Evolutionary conservation across 352 stramenopile species (phyloP).

Genomic region (Phytophthora ramorum): DNA sequence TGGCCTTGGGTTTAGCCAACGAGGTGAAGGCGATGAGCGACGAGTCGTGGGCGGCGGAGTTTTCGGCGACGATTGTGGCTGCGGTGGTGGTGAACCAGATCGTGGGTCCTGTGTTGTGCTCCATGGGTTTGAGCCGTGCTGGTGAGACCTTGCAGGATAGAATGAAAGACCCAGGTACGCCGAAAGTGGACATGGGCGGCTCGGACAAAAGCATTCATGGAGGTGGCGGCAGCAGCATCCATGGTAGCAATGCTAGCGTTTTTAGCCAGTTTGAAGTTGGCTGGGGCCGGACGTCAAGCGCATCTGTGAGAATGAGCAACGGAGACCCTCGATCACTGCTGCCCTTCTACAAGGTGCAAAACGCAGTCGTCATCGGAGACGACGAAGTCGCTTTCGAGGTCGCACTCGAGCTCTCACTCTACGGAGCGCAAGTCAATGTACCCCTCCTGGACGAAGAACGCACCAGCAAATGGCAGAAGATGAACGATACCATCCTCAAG

Average conservation of each 20-base stretch:
- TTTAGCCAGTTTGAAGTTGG: constrained; percentile 19
- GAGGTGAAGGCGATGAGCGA: constrained; percentile 63
- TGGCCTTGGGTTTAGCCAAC: constrained; percentile 63
- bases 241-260: constrained; percentile 9
- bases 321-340: constrained; percentile 51
- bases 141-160: constrained; percentile 55
- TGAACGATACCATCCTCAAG: constrained; percentile 63
- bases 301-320: constrained; percentile 30
- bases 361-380: constrained; percentile 65
- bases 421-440: constrained; percentile 65
- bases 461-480: constrained; percentile 60
- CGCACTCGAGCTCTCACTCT: constrained; percentile 63
- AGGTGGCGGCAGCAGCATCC: constrained; percentile 6
- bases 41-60: constrained; percentile 64
- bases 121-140: constrained; percentile 55
- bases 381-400: constrained; percentile 69
- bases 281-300: constrained; percentile 10
- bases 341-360: constrained; percentile 56
- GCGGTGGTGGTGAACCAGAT: constrained; percentile 78
- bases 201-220: constrained; percentile 15
- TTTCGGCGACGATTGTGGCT: constrained; percentile 67
- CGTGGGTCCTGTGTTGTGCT: constrained; percentile 64
- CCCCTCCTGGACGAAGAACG: constrained; percentile 65
- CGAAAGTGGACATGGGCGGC: constrained; percentile 13
- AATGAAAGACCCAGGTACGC: neutral